phyloP scores from a whole-genome alignment of 495 filamentous ascomycete species.

The Parathielavia appendiculata region DNA sequence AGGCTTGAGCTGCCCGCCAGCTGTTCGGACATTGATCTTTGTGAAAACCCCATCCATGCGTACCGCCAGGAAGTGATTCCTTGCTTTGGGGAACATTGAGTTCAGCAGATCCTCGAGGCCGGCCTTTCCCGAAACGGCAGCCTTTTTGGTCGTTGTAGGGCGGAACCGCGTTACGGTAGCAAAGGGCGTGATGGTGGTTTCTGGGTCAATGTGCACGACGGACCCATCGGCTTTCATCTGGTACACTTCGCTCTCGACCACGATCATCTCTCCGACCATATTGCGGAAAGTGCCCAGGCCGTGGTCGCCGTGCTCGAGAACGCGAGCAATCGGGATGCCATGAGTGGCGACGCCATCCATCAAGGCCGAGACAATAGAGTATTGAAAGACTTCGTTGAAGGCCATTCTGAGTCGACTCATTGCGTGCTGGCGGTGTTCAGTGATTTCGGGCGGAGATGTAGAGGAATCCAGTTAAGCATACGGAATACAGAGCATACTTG shows the following conservation, averaged over 20 bases:
- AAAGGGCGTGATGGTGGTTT: constrained; percentile 36
- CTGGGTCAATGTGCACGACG: constrained; percentile 25
- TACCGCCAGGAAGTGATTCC: constrained; percentile 40
- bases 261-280: constrained; percentile 50
- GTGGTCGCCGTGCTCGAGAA: constrained; percentile 44
- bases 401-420: constrained; percentile 20
- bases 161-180: constrained; percentile 41
- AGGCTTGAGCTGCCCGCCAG: constrained; percentile 31
- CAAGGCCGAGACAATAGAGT: constrained; percentile 46
- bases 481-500: no score
- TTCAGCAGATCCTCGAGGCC: constrained; percentile 34
- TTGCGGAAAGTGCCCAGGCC: constrained; percentile 48
- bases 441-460: background rate
- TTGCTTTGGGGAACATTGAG: constrained; percentile 33
- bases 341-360: constrained; percentile 47
- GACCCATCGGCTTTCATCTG: constrained; percentile 43
- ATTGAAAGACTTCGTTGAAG: constrained; percentile 48
- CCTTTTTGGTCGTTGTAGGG: constrained; percentile 22
- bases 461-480: no score
- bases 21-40: constrained; percentile 38
- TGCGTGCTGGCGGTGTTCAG: background rate
- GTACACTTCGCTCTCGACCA: constrained; percentile 45
- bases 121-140: constrained; percentile 31
- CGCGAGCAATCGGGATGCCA: constrained; percentile 34
- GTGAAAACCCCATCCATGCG: constrained; percentile 37